These are phyloP conservation scores for Byssoonygena ceratinophila DNA, from an alignment of 2,329 filamentous ascomycete genomes.

Conservation along the genomic window DNA sequence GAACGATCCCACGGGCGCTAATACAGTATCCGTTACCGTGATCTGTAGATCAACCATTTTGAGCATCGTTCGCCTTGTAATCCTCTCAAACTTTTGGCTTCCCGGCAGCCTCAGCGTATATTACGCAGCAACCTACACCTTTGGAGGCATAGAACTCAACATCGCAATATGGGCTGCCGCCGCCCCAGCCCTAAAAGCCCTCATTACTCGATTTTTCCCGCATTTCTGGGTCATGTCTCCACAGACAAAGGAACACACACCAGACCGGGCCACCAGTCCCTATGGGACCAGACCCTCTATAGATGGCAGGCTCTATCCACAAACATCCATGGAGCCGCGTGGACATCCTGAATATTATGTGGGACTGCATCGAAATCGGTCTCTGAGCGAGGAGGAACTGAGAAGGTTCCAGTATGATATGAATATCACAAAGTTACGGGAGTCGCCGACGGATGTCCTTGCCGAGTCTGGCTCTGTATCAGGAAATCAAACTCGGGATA, in stretches of 20 bases:
- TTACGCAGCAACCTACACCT: constrained; percentile 8
- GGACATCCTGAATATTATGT: not conserved
- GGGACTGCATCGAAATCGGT: not conserved
- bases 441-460: not conserved
- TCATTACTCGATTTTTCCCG: constrained; percentile 12
- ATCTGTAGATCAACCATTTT: constrained; percentile 5
- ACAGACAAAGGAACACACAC: not conserved
- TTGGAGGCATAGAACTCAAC: constrained; percentile 13
- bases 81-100: constrained; percentile 3
- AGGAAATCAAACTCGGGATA: not conserved
- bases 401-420: constrained; percentile 12
- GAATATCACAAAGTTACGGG: constrained; percentile 1
- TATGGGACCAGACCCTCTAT: not conserved
- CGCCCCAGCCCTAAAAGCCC: constrained; percentile 12
- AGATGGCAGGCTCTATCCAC: not conserved
- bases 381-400: constrained; percentile 9
- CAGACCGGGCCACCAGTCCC: not conserved
- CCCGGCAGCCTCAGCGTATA: not conserved
- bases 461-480: not conserved
- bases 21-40: not conserved
- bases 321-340: not conserved
- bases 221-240: constrained; percentile 5
- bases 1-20: too few species aligned
- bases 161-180: constrained; percentile 13
- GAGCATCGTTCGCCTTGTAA: not conserved